phyloP scores from a whole-genome alignment of 306 rosid genomes.

The Casuarina glauca region DNA sequence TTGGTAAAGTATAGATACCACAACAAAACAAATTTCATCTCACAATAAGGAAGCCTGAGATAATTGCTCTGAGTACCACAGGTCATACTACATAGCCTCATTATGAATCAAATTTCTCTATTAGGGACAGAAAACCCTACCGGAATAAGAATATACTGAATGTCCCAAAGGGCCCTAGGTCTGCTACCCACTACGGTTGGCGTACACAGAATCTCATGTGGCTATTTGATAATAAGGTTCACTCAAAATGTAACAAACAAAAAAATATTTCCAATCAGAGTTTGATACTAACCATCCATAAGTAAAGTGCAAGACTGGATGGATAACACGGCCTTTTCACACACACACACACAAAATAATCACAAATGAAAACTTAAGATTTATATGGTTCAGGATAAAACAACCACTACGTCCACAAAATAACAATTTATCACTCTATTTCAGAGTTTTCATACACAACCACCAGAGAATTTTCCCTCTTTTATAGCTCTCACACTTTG shows the following conservation, averaged over 20 bases:
- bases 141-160: not conserved
- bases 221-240: not conserved
- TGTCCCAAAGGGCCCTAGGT: not conserved
- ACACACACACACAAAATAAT: too few species aligned
- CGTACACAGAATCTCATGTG: not conserved
- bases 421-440: too few species aligned
- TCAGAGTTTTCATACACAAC: too few species aligned
- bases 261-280: not conserved
- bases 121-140: not conserved
- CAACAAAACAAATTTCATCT: not conserved
- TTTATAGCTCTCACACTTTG: too few species aligned
- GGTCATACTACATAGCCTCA: not conserved
- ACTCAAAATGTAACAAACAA: not conserved
- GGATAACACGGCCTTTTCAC: not conserved
- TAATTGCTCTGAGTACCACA: not conserved
- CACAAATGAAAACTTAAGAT: too few species aligned
- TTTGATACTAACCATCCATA: not conserved
- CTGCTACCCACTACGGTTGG: not conserved
- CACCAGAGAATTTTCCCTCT: too few species aligned
- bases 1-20: conserved; percentile 10
- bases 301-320: not conserved
- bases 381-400: too few species aligned
- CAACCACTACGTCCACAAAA: too few species aligned
- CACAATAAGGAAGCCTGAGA: conserved; percentile 13
- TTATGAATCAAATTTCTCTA: not conserved